Evolutionary conservation across 1,139 yeast genomes (phyloP), one percentile per base, ranked within the genome.

Genomic region (Lodderomyces orthopsilosis): DNA sequence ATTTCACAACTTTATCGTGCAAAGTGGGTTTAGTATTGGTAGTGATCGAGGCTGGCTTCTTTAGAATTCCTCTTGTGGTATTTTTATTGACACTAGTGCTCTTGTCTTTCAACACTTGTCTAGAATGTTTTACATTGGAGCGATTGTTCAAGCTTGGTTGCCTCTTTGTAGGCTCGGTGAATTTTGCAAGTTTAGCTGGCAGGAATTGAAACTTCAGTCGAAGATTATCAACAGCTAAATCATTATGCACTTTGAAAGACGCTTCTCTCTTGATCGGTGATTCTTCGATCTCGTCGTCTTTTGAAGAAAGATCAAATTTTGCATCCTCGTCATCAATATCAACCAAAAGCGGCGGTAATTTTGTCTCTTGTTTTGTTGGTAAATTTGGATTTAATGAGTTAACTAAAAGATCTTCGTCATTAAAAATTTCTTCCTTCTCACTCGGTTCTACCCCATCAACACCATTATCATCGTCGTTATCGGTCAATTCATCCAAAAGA

Each of bases 241-340:
- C 34, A 4, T 14, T 15, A 9, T 30, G 34, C 15, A 30, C 34
- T 30, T 30, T 30, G n/a, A 30, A 30, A 9, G 34, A 30, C 12
- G 6, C 34, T 6, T 34, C 21, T 19, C 15, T 21, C 28, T 46
- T 48, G 4, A 68, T 58, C 2, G 77, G 77, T 1, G 76, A 70
- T 46, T 72, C 77, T 39, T 70, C 76, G 17, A 72, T 61, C 34
- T 67, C 74, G 39, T 68, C 74, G 26, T 66, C 72, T n/a, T 58
- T 59, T n/a, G 56, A 60, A 32, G 61, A 62, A 21, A 61, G 21
- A 30, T 40, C 47, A 33, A 44, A 43, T 9, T 24, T 40, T 9
- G 43, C 34, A 23, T 19, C 15, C 17, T 30, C 34, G 6, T 30
- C 34, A 17, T 30, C 19, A 6, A 15, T 6, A 8, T 15, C 17